Evolutionary conservation across 2,329 filamentous ascomycete species (phyloP).

Genomic region (Aspergillus udagawae): DNA sequence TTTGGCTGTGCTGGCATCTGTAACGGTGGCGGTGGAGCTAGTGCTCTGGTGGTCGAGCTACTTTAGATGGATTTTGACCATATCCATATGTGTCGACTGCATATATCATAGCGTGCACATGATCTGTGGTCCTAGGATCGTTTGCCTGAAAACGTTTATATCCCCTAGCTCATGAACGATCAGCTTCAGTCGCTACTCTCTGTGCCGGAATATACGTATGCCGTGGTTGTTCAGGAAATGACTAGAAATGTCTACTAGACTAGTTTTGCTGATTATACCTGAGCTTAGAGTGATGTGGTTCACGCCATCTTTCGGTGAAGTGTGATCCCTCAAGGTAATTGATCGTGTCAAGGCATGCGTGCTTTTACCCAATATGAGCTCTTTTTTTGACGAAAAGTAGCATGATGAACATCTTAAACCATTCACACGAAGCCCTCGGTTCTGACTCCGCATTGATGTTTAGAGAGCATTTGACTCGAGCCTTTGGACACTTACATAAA

Average conservation of each 20-base stretch:
- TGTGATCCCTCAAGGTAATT: no score
- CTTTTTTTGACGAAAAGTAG: neutral
- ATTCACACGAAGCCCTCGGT: neutral
- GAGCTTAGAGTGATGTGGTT: no score
- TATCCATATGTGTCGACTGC: slow-evolving; percentile 19
- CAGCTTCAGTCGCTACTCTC: no score
- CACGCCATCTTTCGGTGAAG: no score
- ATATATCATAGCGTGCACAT: neutral
- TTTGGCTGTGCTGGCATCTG: slow-evolving; percentile 93
- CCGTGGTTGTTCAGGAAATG: no score
- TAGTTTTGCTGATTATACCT: no score
- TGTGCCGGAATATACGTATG: no score
- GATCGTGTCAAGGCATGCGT: neutral
- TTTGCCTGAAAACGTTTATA: neutral
- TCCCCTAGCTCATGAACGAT: no score
- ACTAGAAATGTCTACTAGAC: no score
- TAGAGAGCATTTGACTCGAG: neutral
- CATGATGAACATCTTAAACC: neutral
- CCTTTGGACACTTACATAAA: neutral
- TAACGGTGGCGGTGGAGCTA: slow-evolving; percentile 95
- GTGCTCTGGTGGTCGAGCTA: slow-evolving; percentile 82
- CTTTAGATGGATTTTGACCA: slow-evolving; percentile 29
- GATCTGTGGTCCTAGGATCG: neutral
- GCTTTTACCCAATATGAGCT: neutral
- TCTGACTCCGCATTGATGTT: neutral